phyloP scores from a whole-genome alignment of 1,284 basidiomycete species.

The Filobasidium uniguttulatum region DNA sequence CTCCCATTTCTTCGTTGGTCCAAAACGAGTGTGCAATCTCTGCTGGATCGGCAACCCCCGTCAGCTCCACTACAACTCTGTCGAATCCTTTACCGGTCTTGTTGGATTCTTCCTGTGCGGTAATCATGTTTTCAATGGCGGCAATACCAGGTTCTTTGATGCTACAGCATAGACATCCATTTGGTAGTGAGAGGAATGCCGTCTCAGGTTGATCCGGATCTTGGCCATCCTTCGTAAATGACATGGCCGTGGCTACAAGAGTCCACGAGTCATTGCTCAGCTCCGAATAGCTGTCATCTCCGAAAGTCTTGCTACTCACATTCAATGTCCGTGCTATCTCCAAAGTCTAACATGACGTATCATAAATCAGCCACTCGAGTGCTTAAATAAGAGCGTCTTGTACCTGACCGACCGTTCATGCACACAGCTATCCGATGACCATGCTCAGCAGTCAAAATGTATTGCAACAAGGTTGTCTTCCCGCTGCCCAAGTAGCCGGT shows the following conservation, averaged over 20 bases:
- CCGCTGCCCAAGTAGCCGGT: slow-evolving; percentile 78
- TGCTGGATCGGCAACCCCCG: slow-evolving; percentile 85
- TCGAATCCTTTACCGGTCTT: slow-evolving; percentile 65
- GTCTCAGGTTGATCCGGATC: slow-evolving; percentile 30
- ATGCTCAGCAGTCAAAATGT: slow-evolving; percentile 78
- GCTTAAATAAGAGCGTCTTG: background rate
- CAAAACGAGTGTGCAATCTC: slow-evolving; percentile 43
- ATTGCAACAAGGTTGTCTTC: slow-evolving; percentile 69
- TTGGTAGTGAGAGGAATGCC: slow-evolving; percentile 65
- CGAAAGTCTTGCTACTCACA: slow-evolving; percentile 20
- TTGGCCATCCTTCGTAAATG: slow-evolving; percentile 3
- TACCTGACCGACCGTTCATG: slow-evolving; percentile 54
- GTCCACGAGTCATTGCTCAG: background rate
- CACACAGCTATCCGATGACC: slow-evolving; percentile 90
- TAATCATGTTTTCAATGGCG: slow-evolving; percentile 67
- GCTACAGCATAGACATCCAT: slow-evolving; percentile 87
- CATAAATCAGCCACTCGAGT: too few relatives aligned
- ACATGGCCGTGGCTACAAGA: slow-evolving; percentile 8
- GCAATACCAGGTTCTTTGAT: slow-evolving; percentile 81
- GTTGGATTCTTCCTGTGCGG: slow-evolving; percentile 41
- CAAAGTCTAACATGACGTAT: slow-evolving; percentile 27
- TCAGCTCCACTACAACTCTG: slow-evolving; percentile 83
- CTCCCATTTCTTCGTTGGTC: slow-evolving; percentile 77
- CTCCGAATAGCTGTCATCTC: too few relatives aligned
- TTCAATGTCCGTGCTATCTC: slow-evolving; percentile 40